Conservation (phyloP, 2,329 filamentous ascomycete genomes). For the Arthrinium phaeospermum region DNA sequence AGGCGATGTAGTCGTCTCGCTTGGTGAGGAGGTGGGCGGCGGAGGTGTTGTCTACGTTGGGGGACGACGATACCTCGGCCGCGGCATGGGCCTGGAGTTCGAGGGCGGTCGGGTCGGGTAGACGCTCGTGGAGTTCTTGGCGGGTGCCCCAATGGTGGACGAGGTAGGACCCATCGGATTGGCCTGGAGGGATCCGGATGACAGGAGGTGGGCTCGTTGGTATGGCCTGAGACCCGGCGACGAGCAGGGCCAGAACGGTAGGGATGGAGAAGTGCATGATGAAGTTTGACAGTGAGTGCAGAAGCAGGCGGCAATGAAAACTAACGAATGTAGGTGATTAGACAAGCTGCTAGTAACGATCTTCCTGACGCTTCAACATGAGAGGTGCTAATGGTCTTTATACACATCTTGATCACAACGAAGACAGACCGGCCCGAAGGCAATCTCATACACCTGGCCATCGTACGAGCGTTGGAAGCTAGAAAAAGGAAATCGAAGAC, state of each 20-base stretch:
- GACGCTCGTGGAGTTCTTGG: background rate
- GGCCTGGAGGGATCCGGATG: background rate
- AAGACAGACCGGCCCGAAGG: no score
- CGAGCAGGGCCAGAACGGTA: background rate
- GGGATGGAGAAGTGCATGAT: background rate
- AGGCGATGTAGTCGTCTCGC: background rate
- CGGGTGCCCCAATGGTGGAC: background rate
- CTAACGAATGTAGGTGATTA: background rate
- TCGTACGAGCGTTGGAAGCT: no score
- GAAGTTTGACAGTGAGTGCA: background rate
- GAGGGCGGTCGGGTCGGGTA: background rate
- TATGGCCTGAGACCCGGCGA: background rate
- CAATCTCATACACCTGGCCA: no score
- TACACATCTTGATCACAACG: no score
- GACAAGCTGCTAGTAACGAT: no score
- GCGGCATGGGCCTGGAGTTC: background rate
- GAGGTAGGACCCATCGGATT: background rate
- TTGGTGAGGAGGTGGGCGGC: background rate
- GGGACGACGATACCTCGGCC: no score
- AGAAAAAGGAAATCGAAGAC: background rate
- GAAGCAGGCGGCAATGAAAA: no score
- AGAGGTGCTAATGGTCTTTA: no score
- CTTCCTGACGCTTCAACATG: no score
- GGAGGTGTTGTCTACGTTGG: background rate
- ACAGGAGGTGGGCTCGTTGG: background rate